phyloP scores from a whole-genome alignment of 108 stramenopile species.

The Epipyxis sp. region DNA sequence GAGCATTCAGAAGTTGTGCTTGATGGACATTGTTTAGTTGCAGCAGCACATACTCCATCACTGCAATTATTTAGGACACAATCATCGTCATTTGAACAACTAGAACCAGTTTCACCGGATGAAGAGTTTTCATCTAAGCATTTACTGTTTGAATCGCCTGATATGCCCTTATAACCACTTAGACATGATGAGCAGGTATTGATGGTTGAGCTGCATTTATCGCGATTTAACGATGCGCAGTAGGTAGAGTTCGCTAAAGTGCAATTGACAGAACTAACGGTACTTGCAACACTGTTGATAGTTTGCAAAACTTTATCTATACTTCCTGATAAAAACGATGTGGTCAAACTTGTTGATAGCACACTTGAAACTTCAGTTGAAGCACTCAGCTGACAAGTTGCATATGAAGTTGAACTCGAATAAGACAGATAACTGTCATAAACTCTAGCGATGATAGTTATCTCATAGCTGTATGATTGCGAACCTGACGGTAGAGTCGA shows the following conservation, averaged over 20 bases:
- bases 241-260: background rate
- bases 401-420: background rate
- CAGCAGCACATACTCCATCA: background rate
- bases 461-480: background rate
- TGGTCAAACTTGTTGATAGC: background rate
- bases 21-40: background rate
- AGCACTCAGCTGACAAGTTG: background rate
- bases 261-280: conserved; percentile 5
- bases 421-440: background rate
- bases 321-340: background rate
- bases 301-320: background rate
- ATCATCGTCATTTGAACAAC: background rate
- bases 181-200: background rate
- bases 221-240: background rate
- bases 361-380: background rate
- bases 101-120: background rate
- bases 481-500: background rate
- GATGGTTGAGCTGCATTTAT: background rate
- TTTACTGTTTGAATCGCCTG: background rate
- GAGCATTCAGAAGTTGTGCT: background rate
- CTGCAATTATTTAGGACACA: background rate
- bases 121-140: background rate
- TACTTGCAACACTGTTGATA: background rate
- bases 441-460: background rate
- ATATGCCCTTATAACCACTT: background rate